Base-by-base conservation (phyloP, 805 yeast genomes). In the Candida silvatica region DNA sequence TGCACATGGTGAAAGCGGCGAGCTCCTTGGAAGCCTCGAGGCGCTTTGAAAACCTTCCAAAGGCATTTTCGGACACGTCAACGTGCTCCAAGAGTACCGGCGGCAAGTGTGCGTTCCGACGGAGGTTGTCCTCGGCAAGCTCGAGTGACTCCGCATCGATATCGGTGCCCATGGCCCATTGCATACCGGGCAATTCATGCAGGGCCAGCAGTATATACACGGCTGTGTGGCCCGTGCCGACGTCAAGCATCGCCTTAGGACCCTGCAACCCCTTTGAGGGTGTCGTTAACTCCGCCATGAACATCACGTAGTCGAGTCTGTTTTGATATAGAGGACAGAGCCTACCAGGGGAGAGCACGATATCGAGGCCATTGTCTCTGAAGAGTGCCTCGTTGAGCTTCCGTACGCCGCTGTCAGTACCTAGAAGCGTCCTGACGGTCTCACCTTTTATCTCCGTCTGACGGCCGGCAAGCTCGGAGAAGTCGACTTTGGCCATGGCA, bases 211-310 rank as follows among this genome's bases (percentile, higher is more conserved):
- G 36, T 2, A 74, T 65, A 45, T 71, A 71, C 1, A 71, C 64
- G 4, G 67, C 67, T 27, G 64, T 53, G 17, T 66, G 64, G 1
- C 78, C 77, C 0, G 71, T 65, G 1, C 78, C 78, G 14, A 69
- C 53, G 40, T 69, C 74, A n/a, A 66, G 33, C 1, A n/a, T n/a
- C n/a, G n/a, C n/a, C n/a, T n/a, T n/a, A n/a, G n/a, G n/a, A n/a
- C n/a, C n/a, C n/a, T n/a, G n/a, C n/a, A n/a, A n/a, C n/a, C n/a
- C n/a, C n/a, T n/a, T n/a, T n/a, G n/a, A n/a, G n/a, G n/a, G n/a
- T n/a, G n/a, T n/a, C 20, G 47, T 17, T 25, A 52, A 28, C 0
- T 33, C 22, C 12, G 34, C 19, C 20, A 56, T 37, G 27, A 51
- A 49, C 3, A 41, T 26, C 3, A 56, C 39, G 37, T 59, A 59